phyloP scores from a whole-genome alignment of 179 eudicot species.

The Spinacia oleracea region DNA sequence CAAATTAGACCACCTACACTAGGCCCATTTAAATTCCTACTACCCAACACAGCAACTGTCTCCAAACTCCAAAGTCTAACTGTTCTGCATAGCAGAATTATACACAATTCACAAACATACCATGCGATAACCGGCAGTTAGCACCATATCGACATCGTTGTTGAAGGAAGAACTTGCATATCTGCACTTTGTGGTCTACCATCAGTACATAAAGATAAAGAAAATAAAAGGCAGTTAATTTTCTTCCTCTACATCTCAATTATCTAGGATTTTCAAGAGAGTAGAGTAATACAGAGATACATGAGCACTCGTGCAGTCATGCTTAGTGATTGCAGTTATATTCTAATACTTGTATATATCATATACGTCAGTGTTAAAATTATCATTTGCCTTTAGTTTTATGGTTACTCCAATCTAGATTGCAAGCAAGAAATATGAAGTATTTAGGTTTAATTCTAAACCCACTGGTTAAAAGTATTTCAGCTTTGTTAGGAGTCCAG shows the following conservation, averaged over 20 bases:
- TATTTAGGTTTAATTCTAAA: not conserved
- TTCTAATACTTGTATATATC: no score
- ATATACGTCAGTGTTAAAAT: not conserved
- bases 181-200: constrained; percentile 83
- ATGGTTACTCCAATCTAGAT: not conserved
- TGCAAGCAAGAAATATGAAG: not conserved
- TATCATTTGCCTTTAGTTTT: not conserved
- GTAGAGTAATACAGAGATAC: not conserved
- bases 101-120: constrained; percentile 58
- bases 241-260: constrained; percentile 13
- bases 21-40: constrained; percentile 10
- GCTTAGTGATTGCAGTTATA: not conserved
- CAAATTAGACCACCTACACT: not conserved
- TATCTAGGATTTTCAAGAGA: constrained; percentile 13
- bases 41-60: constrained; percentile 10
- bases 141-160: constrained; percentile 96
- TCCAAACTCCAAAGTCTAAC: constrained; percentile 19
- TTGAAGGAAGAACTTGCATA: constrained; percentile 98
- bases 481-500: not conserved
- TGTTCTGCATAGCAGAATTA: constrained; percentile 38
- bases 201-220: constrained; percentile 53
- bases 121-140: constrained; percentile 98
- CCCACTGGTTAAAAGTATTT: not conserved
- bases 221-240: constrained; percentile 19
- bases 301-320: not conserved